A percentile compares a stretch with the other conserved stretches of the same genome.
phyloP scores from a whole-genome alignment of 169 alveolate genomes.

The Eimeria maxima region DNA sequence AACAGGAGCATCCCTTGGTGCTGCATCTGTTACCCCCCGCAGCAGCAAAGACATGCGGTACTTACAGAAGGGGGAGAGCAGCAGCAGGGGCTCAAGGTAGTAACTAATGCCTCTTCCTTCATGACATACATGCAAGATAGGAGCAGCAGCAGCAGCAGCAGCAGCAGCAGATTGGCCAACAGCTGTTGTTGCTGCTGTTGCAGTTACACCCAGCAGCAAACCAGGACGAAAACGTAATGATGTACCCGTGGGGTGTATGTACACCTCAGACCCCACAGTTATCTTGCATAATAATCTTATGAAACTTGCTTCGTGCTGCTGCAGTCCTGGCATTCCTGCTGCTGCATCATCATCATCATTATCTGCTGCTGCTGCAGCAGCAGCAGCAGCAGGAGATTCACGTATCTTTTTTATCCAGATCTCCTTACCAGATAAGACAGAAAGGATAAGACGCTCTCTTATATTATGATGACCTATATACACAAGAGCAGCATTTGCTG shows the following conservation, averaged over 20 bases:
- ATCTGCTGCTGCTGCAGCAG: neutral
- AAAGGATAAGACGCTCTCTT: conserved; percentile 6
- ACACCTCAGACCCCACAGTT: conserved; percentile 90
- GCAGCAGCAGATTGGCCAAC: neutral
- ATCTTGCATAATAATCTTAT: conserved; percentile 90
- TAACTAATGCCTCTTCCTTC: conserved; percentile 90
- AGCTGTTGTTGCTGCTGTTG: conserved; percentile 22
- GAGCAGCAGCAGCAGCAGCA: conserved; percentile 50
- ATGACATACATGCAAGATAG: conserved; percentile 87
- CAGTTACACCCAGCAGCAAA: conserved; percentile 90
- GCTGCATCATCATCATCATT: conserved; percentile 38
- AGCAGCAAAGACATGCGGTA: conserved; percentile 87
- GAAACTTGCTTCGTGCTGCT: conserved; percentile 90
- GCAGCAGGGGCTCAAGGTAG: conserved; percentile 58
- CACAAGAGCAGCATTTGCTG: neutral
- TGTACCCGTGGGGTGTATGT: conserved; percentile 94
- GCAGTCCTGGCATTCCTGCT: conserved; percentile 91
- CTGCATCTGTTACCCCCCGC: conserved; percentile 91
- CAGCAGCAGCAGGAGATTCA: conserved; percentile 4
- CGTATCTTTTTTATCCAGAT: neutral
- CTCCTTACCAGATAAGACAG: neutral
- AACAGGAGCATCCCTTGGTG: conserved; percentile 85
- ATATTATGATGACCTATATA: neutral
- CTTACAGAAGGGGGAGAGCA: conserved; percentile 91
- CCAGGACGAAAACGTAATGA: conserved; percentile 92